Base-by-base conservation (phyloP, 345 rosid species). In the Arabidopsis arenosa region DNA sequence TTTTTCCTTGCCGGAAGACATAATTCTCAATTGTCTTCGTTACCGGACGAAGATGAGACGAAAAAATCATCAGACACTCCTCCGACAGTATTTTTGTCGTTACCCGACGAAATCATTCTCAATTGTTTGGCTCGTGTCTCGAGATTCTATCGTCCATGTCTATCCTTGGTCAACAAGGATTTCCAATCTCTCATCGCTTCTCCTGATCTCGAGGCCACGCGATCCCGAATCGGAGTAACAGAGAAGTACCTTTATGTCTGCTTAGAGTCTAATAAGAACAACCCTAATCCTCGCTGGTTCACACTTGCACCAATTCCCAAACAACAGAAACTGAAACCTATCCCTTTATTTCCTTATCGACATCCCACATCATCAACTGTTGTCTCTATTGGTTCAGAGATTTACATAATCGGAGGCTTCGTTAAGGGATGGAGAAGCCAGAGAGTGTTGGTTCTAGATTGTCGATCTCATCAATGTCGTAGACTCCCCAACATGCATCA, bases 401-500 rank as follows among this genome's bases (percentile, higher is more conserved):
- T 87, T 39, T 89, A 80, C 70, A 85, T 85, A 9, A 61, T 91
- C 56, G 93, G 97, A 0, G 97, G 97, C 5, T 91, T 85, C 63
- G 13, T 80, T 17, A 70, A 80, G 5, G 90, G 88, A 45, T 63
- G 75, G 9, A 77, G 83, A 76, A 85, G 88, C 17, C 13, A 84
- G n/a, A 83, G 72, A 55, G 90, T 87, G 12, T 85, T 90, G 87
- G 53, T 81, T 12, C 79, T 89, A 7, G 92, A 91, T 56, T 86
- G 86, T 83, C 84, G 86, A n/a, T 66, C 75, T 63, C 80, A 83
- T 82, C 71, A 70, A 7, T 87, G 89, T 88, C 77, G 77, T 57
- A 41, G 69, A 15, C 80, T 80, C 30, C 85, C 89, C 10, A 58
- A 41, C 45, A 87, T 89, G 93, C 80, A 68, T 2, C 66, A 85